phyloP scores from a whole-genome alignment of 225 moss, liverwort and hornwort genomes.

The Straminergon stramineum region DNA sequence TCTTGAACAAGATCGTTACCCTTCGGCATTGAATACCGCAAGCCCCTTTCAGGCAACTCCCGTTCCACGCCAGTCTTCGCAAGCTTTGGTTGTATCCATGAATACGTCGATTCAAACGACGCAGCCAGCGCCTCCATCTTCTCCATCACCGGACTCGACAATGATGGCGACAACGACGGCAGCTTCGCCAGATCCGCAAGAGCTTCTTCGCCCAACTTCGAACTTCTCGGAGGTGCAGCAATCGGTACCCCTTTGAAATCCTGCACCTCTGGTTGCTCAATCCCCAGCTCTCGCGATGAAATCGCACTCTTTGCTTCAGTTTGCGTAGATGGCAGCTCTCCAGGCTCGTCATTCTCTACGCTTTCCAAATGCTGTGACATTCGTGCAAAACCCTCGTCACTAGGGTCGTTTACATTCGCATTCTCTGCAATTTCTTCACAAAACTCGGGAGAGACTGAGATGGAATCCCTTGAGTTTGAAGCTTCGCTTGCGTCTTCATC shows the following conservation, averaged over 20 bases:
- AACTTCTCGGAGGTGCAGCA: not conserved
- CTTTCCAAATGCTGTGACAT: not conserved
- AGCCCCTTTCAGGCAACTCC: not conserved
- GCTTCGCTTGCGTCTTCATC: not conserved
- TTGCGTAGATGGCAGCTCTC: not conserved
- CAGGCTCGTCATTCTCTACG: not conserved
- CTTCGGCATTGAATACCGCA: not conserved
- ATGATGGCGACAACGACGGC: not conserved
- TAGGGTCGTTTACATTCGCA: not conserved
- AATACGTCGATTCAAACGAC: not conserved
- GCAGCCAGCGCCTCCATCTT: not conserved
- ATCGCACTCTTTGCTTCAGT: not conserved
- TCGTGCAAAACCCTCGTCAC: not conserved
- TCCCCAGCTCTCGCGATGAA: not conserved
- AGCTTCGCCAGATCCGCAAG: not conserved
- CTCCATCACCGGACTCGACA: conserved; percentile 19
- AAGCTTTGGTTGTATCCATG: not conserved
- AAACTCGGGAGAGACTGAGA: not conserved
- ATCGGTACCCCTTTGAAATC: not conserved
- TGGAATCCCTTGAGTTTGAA: not conserved
- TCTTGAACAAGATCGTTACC: not conserved
- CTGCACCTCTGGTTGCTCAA: not conserved
- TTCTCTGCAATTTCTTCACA: not conserved
- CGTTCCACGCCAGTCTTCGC: not conserved
- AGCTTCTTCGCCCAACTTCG: not conserved